Percentiles rank a stretch among this genome's conserved stretches.
phyloP scores from a whole-genome alignment of 2,329 filamentous ascomycete species.

The Macrophomina phaseolina region DNA sequence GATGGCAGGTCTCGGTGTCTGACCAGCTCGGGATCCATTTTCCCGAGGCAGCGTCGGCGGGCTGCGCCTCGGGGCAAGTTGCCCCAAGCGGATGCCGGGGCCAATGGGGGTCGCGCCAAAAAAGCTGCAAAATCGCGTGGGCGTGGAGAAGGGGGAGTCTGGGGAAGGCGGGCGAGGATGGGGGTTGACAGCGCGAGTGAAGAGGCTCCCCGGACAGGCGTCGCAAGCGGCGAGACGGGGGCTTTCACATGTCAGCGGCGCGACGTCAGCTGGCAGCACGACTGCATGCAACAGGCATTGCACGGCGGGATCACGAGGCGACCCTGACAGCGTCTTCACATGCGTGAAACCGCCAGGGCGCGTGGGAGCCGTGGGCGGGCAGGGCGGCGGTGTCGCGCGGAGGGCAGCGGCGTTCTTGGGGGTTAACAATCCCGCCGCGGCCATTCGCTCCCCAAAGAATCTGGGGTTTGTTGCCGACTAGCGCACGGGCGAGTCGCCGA shows the following conservation, averaged over 20 bases:
- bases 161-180: background rate
- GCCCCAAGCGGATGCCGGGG: background rate
- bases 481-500: slow-evolving; percentile 27
- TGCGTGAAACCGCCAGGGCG: slow-evolving; percentile 7
- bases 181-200: background rate
- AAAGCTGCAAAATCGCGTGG: background rate
- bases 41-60: slow-evolving; percentile 21
- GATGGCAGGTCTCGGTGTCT: slow-evolving; percentile 14
- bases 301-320: slow-evolving; percentile 16
- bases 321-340: slow-evolving; percentile 25
- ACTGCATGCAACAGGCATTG: background rate
- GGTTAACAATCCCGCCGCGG: slow-evolving; percentile 17
- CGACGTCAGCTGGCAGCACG: slow-evolving; percentile 21
- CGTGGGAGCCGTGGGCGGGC: slow-evolving; percentile 2
- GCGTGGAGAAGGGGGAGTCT: slow-evolving; percentile 8
- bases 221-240: slow-evolving; percentile 12
- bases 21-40: slow-evolving; percentile 26
- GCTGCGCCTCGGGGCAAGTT: slow-evolving; percentile 10
- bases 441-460: slow-evolving; percentile 21
- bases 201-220: background rate
- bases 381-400: slow-evolving; percentile 6
- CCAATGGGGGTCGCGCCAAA: background rate
- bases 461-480: slow-evolving; percentile 26
- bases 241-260: slow-evolving; percentile 23
- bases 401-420: slow-evolving; percentile 5